phyloP scores from a whole-genome alignment of 345 rosid genomes.

The Gossypium anomalum region DNA sequence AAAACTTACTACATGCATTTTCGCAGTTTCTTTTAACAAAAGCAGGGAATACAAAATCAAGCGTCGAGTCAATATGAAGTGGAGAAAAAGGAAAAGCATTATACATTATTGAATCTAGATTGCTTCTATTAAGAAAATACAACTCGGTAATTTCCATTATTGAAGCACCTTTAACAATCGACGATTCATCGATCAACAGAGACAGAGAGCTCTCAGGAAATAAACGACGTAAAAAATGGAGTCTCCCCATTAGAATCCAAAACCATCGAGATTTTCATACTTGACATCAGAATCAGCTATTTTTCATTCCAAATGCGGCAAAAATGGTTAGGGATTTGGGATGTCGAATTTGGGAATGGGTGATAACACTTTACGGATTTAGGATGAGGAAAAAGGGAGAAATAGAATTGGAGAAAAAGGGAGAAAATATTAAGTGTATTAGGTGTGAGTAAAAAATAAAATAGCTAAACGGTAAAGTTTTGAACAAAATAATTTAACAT shows the following conservation, averaged over 20 bases:
- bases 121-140: background rate
- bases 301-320: background rate
- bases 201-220: background rate
- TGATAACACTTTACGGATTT: too few species aligned
- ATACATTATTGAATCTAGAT: background rate
- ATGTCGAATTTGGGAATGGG: too few species aligned
- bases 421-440: too few species aligned
- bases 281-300: background rate
- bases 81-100: slow-evolving; percentile 3
- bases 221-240: background rate
- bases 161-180: background rate
- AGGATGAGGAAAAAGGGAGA: too few species aligned
- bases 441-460: too few species aligned
- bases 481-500: too few species aligned
- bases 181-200: background rate
- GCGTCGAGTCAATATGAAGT: background rate
- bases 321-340: too few species aligned
- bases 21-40: background rate
- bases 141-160: background rate
- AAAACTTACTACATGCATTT: background rate
- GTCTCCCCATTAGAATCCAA: background rate
- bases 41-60: background rate
- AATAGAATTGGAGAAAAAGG: too few species aligned
- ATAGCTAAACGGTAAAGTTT: too few species aligned
- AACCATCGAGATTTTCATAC: background rate